Evolutionary conservation across 202 grass and related monocot species (phyloP).

Genomic region (Elaeis oleifera): DNA sequence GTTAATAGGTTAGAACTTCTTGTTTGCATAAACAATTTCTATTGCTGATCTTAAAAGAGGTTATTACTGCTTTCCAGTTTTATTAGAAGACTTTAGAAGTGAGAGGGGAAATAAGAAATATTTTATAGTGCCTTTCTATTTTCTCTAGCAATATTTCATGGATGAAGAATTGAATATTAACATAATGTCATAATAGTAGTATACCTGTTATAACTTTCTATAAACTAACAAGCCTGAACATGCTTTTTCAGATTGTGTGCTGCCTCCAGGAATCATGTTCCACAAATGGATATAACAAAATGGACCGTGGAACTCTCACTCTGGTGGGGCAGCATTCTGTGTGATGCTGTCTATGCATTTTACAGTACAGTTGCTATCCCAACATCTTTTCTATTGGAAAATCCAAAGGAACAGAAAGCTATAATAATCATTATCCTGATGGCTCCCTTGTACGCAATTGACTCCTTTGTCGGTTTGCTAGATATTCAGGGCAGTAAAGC

Average conservation of each 20-base stretch:
- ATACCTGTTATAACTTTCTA: no score
- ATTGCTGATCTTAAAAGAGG: no score
- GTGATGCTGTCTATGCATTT: conserved; percentile 93
- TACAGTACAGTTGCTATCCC: conserved; percentile 78
- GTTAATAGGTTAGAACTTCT: no score
- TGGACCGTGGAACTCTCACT: conserved; percentile 78
- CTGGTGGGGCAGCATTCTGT: conserved; percentile 75
- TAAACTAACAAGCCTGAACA: no score
- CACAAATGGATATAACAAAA: conserved; percentile 66
- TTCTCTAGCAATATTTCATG: no score
- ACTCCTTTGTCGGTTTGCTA: conserved; percentile 83
- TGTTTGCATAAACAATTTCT: no score
- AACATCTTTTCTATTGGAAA: conserved; percentile 99
- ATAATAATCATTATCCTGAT: conserved; percentile 88
- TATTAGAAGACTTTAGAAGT: no score
- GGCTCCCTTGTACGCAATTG: conserved; percentile 81
- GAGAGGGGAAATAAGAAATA: no score
- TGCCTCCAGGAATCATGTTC: conserved; percentile 24
- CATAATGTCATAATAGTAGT: no score
- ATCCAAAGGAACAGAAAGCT: conserved; percentile 93
- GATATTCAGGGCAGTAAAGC: conserved; percentile 87
- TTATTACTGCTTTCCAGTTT: no score
- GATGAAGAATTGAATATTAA: no score
- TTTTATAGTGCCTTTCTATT: no score
- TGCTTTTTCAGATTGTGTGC: conserved; percentile 11